Base-by-base conservation (phyloP, 306 rosid genomes). In the Rosa multiflora region DNA sequence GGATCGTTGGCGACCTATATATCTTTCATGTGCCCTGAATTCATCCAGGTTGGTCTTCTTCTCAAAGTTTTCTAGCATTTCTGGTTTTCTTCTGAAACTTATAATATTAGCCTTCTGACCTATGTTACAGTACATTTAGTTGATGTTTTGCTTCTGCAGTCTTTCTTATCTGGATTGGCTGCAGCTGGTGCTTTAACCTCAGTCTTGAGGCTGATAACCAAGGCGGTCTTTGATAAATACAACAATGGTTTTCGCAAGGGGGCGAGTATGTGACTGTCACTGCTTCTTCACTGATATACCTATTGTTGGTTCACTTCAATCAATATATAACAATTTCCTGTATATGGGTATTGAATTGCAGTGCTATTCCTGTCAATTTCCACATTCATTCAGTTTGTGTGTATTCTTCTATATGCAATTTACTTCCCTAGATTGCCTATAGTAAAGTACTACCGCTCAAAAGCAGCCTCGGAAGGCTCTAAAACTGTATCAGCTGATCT, bases 241-340 rank as follows among this genome's bases (percentile, higher is more conserved):
- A 61, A 82, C 8, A 18, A 87, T 12, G 99, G 99, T 72, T 97
- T 94, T 87, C 95, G 94, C 79, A 94, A 91, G 78, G 99, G 97
- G 21, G 90, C 97, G 17, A 84, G 97, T 91, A 88, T 43, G 94
- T 82, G 55, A 53, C 20, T 80, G 77, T 58, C 74, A 61, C 17
- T 76, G 61, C 29, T 58, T 35, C 18, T 32, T 32, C 37, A 29
- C 32, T 55, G 10, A 55, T 18, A 47, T 37, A 71, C 75, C 18
- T 18, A 26, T 47, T 2, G 42, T 21, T 71, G 43, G 13, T 70
- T 46, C 39, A 44, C 11, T 1, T 23, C n/a, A 29, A 70, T 46
- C 26, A 48, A 3, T 67, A 49, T 49, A 3, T 49, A 29, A 67
- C 21, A 76, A 8, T 47, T 32, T 49, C 48, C 68, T 64, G 46